Conservation (phyloP, 768 basidiomycete species). For the Podaxis carcinomalis region DNA sequence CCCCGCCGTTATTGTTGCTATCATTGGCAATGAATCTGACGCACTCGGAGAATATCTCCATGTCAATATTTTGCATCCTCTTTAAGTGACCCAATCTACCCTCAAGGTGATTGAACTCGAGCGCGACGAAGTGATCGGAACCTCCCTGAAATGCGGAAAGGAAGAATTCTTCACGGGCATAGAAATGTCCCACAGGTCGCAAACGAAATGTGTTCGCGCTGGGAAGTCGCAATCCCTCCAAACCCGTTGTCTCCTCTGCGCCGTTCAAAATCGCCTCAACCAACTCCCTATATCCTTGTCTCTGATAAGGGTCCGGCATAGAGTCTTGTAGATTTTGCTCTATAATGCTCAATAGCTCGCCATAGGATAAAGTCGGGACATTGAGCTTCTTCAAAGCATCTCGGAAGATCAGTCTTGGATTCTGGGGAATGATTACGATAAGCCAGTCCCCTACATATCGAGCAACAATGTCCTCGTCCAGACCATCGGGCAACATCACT, state of each 20-base stretch:
- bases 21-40: neutral
- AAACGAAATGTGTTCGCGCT: constrained; percentile 1
- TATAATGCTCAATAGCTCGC: neutral
- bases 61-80: neutral
- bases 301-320: neutral
- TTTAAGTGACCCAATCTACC: neutral
- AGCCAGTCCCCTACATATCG: neutral
- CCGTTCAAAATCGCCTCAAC: neutral
- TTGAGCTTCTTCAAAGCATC: neutral
- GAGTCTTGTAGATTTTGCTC: neutral
- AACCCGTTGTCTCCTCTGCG: neutral
- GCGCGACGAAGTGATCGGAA: neutral
- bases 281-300: neutral
- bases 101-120: neutral
- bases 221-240: neutral
- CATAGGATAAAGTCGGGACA: neutral
- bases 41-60: constrained; percentile 6
- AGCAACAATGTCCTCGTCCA: neutral
- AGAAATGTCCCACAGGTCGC: neutral
- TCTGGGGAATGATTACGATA: neutral
- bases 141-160: neutral
- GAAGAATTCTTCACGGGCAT: neutral
- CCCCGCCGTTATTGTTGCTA: neutral
- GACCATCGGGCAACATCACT: neutral
- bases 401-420: neutral